Evolutionary conservation across 1,284 basidiomycete species (phyloP), one percentile per base, ranked within the genome.

Genomic region (Filobasidium uniguttulatum): DNA sequence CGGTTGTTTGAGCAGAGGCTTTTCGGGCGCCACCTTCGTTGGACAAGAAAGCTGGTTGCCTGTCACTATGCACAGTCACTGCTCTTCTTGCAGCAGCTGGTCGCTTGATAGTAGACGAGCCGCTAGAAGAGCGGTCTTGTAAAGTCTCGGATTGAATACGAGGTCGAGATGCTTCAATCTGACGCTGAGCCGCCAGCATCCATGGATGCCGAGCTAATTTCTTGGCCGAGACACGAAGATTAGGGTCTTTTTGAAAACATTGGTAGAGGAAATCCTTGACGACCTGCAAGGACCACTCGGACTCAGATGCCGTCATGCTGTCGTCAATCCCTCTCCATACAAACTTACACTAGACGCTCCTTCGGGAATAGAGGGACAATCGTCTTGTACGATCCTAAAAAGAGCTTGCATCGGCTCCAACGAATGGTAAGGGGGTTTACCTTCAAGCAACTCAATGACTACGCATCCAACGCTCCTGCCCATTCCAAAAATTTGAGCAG

Each of bases 321-420:
- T 6, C 17, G 33, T 30, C 29, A 29, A 1, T 15, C 15, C 9
- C 17, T n/a, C n/a, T n/a, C n/a, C 14, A 29, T 19, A 35, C 3
- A 33, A 44, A 61, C 70, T 56, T 43, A 74, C 73, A 0, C 75
- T 72, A 10, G 87, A 91, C 1, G 87, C 86, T 36, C 89, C 87
- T 55, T 96, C 90, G 0, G 93, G 93, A 59, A 98, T 83, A 6
- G 88, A 88, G 36, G 93, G 93, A 60, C 81, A 85, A 65, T 97
- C 91, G 62, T 98, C 93, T 66, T 96, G 90, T 1, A 98, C 93
- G 56, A 98, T 97, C 46, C 90, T 81, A 71, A 94, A 98, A 22
- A 98, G 77, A 0, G 93, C 93, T 43, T 91, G 93, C 90, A 98
- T 96, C 3, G 93, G 93, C 54, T 91, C 88, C 26, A 97, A 77